A percentile compares a stretch with the other conserved stretches of the same genome.
Evolutionary conservation across 139 green algal species (phyloP).

Genomic region (Raphidocelis subcapitata): DNA sequence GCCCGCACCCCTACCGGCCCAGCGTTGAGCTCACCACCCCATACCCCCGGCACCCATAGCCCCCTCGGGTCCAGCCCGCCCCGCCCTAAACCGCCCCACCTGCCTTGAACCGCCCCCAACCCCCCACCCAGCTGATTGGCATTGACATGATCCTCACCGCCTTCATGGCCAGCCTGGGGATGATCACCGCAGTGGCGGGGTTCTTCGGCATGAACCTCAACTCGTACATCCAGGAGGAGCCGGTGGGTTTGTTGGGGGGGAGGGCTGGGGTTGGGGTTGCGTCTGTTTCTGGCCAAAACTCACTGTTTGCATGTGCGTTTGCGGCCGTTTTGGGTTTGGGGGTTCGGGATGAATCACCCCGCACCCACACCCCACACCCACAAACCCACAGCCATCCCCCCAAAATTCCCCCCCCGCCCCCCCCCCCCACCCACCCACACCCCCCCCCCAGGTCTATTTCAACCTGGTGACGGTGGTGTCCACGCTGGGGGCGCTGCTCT

Average conservation of each 20-base stretch:
- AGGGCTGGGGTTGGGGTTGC: background rate
- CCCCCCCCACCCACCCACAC: too few relatives aligned
- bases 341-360: background rate
- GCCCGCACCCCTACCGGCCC: too few relatives aligned
- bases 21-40: too few relatives aligned
- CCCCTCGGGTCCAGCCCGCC: too few relatives aligned
- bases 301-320: background rate
- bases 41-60: too few relatives aligned
- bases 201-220: conserved; percentile 97
- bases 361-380: too few relatives aligned
- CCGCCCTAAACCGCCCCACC: too few relatives aligned
- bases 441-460: too few relatives aligned
- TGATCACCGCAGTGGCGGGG: conserved; percentile 69
- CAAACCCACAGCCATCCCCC: conserved; percentile 50
- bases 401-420: conserved; percentile 29
- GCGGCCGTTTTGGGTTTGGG: background rate
- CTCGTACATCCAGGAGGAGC: conserved; percentile 42
- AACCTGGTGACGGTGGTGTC: conserved; percentile 10
- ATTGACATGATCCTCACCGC: conserved; percentile 86
- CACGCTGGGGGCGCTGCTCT: background rate
- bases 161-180: conserved; percentile 62
- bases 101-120: too few relatives aligned
- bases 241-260: conserved; percentile 7
- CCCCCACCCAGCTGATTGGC: conserved; percentile 72
- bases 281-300: background rate